These are phyloP conservation scores for Hydnomerulius pinastri DNA, from an alignment of 768 basidiomycete genomes.

Conservation along the genomic window DNA sequence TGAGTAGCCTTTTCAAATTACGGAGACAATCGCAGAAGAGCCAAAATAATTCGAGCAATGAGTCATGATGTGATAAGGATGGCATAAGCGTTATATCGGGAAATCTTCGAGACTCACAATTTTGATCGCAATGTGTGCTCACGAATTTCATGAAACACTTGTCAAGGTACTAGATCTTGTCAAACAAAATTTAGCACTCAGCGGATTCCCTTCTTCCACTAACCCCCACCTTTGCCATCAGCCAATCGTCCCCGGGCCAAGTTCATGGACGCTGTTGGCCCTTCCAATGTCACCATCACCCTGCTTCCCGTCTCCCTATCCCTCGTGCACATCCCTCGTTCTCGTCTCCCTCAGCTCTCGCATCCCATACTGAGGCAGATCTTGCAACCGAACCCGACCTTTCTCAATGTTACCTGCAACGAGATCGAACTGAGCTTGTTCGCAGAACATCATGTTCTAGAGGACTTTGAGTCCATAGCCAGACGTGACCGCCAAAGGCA, in stretches of 20 bases:
- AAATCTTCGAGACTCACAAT: no score
- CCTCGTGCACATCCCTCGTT: constrained; percentile 74
- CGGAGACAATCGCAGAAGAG: no score
- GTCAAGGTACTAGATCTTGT: constrained; percentile 20
- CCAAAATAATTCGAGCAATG: no score
- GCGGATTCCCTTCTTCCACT: constrained; percentile 11
- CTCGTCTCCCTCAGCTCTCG: constrained; percentile 58
- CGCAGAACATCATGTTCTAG: constrained; percentile 56
- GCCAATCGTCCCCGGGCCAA: constrained; percentile 6
- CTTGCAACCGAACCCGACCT: constrained; percentile 63
- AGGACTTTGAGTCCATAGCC: constrained; percentile 64
- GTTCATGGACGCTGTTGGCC: constrained; percentile 26
- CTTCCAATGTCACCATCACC: constrained; percentile 56
- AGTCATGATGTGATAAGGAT: no score
- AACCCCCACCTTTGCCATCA: constrained; percentile 9
- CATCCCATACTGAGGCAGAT: constrained; percentile 69
- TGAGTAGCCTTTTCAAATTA: no score
- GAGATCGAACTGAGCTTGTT: constrained; percentile 78
- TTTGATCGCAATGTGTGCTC: background rate
- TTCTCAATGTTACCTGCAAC: constrained; percentile 78
- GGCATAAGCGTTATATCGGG: no score
- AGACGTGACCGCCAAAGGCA: constrained; percentile 53
- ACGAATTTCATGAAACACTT: background rate
- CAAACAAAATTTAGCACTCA: constrained; percentile 14
- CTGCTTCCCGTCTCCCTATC: constrained; percentile 72